Base-by-base conservation (phyloP, 1,139 yeast species). In the Candida frijolesensis region DNA sequence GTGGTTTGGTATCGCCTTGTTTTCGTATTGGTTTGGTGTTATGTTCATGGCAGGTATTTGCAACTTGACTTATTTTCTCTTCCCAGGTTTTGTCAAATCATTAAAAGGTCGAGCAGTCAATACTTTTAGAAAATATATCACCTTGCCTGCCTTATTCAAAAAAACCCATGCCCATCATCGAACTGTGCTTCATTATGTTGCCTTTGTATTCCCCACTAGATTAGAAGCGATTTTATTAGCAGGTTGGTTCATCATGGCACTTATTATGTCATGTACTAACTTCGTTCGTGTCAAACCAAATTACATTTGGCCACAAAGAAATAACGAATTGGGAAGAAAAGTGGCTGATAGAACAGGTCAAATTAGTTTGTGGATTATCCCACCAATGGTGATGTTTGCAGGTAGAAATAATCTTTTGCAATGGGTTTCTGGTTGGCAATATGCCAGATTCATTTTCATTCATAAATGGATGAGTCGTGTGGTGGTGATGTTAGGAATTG, bases 361-460 rank as follows among this genome's bases (percentile, higher is more conserved):
- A 18, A 60, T 82, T 52, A 71, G 79, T 3, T 61, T 76, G 45
- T 74, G 75, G 49, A 70, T 79, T 51, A 65, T 81, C 49, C 89
- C 90, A 5, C 51, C 79, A 7, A 60, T 81, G 43, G 68, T 83
- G 19, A 64, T 84, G 44, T 83, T 85, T 62, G 83, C 85, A 8
- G 87, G 88, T 15, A 73, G 89, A 68, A 87, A 87, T 64, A 87
- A 87, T 62, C 67, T 87, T 47, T 66, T 87, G 59, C 81, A 82
- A 56, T 76, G 79, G 74, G 45, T 83, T 42, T 83, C 90, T 2
- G 88, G 90, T 42, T 84, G 90, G 86, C 73, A 80, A 22, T 79
- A 78, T 57, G 71, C 84, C 1, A 76, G 88, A 44, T 85, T 86
- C 62, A 71, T 84, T 51, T 71, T 79, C 22, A 77, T 83, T 63